A percentile compares a stretch with the other conserved stretches of the same genome.
phyloP scores from a whole-genome alignment of 2,329 filamentous ascomycete genomes.

The Aspergillus unguis region DNA sequence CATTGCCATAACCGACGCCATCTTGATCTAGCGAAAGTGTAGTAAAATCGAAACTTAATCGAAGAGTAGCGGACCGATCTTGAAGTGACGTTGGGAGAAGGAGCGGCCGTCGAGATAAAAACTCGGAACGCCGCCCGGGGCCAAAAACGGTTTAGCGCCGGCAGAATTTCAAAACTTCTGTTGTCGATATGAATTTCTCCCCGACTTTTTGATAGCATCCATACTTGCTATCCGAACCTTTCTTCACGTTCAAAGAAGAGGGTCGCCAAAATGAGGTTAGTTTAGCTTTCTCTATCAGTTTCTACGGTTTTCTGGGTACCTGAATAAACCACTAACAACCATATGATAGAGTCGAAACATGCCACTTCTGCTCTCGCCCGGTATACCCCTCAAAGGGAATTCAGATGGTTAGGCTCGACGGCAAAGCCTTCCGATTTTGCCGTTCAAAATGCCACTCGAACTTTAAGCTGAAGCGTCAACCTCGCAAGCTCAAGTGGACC shows the following conservation, averaged over 20 bases:
- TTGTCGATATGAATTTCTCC: constrained; percentile 20
- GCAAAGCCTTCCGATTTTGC: constrained; percentile 60
- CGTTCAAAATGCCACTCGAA: constrained; percentile 66
- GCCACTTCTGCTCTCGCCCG: constrained; percentile 66
- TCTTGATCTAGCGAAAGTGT: constrained; percentile 20
- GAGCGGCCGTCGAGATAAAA: constrained; percentile 32
- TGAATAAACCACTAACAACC: neutral
- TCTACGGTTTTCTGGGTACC: neutral
- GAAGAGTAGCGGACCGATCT: constrained; percentile 9
- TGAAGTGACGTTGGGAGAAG: constrained; percentile 17
- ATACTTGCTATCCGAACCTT: neutral
- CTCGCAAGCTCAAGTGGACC: constrained; percentile 94
- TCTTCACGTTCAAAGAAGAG: neutral
- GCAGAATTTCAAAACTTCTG: constrained; percentile 26
- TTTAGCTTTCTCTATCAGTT: neutral
- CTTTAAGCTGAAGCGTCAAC: constrained; percentile 98
- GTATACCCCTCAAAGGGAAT: constrained; percentile 65
- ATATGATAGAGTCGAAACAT: constrained; percentile 53
- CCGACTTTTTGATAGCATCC: constrained; percentile 17
- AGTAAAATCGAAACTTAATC: neutral
- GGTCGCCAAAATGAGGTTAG: constrained; percentile 22
- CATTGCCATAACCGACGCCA: constrained; percentile 44
- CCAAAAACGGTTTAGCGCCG: constrained; percentile 34
- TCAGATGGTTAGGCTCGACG: constrained; percentile 56
- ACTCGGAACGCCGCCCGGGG: constrained; percentile 30